Base-by-base conservation (phyloP, 805 yeast species). In the Metschnikowia peoriensis region DNA sequence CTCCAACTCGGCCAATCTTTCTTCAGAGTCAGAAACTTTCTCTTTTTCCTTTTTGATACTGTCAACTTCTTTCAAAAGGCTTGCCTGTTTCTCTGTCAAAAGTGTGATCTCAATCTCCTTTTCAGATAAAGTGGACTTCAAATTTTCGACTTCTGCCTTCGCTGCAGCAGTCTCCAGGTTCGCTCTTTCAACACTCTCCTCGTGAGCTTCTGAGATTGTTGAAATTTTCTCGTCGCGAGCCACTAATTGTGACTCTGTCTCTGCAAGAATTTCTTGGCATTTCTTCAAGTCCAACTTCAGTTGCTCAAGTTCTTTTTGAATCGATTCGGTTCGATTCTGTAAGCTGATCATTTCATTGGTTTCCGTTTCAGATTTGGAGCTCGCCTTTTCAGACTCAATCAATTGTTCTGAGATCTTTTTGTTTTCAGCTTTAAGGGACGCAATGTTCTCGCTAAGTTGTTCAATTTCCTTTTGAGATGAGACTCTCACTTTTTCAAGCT, bases 401-500 rank as follows among this genome's bases (percentile, higher is more conserved):
- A 45, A 35, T 15, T 41, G 32, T 9, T 42, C 50, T 15, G 16
- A 34, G 7, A 49, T 15, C 16, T 27, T 34, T 28, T 42, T 38
- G 9, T 49, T 47, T 16, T 44, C 49, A 10, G 38, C 48, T 12
- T 38, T 50, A 41, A 56, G 49, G 8, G 28, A 28, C 4, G 11
- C 32, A 7, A 52, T 29, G 17, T 37, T 47, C 4, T 46, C 45
- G 2, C 47, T 46, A 29, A 55, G 49, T 28, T 45, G 44, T 9
- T 41, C 41, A 7, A 49, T 44, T 12, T 50, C 44, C 28, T 42
- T 44, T 38, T 57, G 46, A 14, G 53, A 44, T 7, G 46, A 39
- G 8, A 34, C 47, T 28, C 58, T 44, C 14, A 53, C 16, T 12
- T 38, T 46, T 22, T 34, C 43, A 16, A 58, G 42, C 12, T 52